Percentiles rank a stretch among this genome's conserved stretches.
Conservation (phyloP, 176 grass and related monocot genomes). For the Ensete glaucum region DNA sequence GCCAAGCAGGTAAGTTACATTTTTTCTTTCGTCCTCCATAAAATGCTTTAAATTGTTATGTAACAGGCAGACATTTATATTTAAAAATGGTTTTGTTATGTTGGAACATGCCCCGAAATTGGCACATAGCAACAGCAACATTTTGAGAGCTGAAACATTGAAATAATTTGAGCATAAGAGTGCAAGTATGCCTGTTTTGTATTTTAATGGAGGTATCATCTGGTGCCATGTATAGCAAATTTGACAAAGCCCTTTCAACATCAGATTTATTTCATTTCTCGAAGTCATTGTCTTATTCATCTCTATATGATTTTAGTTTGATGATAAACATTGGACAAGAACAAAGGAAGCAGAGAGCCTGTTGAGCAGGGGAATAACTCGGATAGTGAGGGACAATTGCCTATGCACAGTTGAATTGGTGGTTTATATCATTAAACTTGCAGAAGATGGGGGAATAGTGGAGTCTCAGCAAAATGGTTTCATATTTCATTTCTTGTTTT, state of each 20-base stretch:
- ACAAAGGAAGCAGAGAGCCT: background rate
- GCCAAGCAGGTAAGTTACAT: slow-evolving; percentile 48
- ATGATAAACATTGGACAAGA: background rate
- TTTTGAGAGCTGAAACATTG: background rate
- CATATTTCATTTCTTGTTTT: background rate
- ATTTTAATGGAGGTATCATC: background rate
- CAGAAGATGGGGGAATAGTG: background rate
- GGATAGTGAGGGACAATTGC: background rate
- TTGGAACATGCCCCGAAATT: background rate
- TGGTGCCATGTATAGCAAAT: background rate
- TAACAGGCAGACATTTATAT: slow-evolving; percentile 3
- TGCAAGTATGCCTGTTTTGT: background rate
- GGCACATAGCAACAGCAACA: background rate
- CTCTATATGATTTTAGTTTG: background rate
- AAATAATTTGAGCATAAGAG: background rate
- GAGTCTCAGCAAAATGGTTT: no score
- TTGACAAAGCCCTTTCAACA: background rate
- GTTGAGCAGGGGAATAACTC: no score
- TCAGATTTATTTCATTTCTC: background rate
- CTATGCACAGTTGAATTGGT: background rate
- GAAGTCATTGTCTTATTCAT: background rate
- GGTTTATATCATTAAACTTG: background rate
- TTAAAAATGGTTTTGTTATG: background rate
- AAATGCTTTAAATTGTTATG: slow-evolving; percentile 5
- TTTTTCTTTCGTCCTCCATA: slow-evolving; percentile 1